phyloP scores from a whole-genome alignment of 2,329 filamentous ascomycete genomes.

The Verruconis gallopava region DNA sequence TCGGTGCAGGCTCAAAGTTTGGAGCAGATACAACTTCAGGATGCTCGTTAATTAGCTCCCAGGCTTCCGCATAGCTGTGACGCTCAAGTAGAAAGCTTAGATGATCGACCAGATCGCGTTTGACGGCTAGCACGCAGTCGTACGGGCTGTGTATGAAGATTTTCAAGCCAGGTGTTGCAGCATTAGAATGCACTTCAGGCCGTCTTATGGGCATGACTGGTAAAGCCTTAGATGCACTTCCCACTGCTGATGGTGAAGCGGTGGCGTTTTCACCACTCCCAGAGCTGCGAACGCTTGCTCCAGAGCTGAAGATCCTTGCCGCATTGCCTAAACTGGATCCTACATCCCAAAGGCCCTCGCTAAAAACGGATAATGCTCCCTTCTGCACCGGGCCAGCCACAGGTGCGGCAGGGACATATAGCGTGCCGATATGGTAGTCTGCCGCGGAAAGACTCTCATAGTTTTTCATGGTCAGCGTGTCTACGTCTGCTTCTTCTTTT shows the following conservation, averaged over 20 bases:
- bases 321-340: slow-evolving; percentile 44
- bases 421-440: slow-evolving; percentile 79
- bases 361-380: slow-evolving; percentile 65
- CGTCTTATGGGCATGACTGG: slow-evolving; percentile 13
- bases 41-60: slow-evolving; percentile 78
- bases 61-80: slow-evolving; percentile 70
- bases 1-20: background rate
- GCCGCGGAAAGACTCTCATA: slow-evolving; percentile 75
- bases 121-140: slow-evolving; percentile 86
- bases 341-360: slow-evolving; percentile 75
- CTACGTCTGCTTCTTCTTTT: slow-evolving; percentile 72
- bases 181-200: slow-evolving; percentile 32
- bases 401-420: slow-evolving; percentile 60
- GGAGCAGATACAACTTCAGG: slow-evolving; percentile 49
- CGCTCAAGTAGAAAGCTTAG: slow-evolving; percentile 74
- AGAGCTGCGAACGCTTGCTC: slow-evolving; percentile 55
- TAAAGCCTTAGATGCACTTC: slow-evolving; percentile 16
- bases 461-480: slow-evolving; percentile 72
- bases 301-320: slow-evolving; percentile 77
- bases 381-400: slow-evolving; percentile 49
- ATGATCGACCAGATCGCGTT: slow-evolving; percentile 75
- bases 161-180: slow-evolving; percentile 49
- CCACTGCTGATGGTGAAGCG: slow-evolving; percentile 21
- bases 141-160: slow-evolving; percentile 95
- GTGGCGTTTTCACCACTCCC: slow-evolving; percentile 24